These are phyloP conservation scores for Brasilioporus rufonigricans DNA, from an alignment of 768 basidiomycete species.

Conservation along the genomic window DNA sequence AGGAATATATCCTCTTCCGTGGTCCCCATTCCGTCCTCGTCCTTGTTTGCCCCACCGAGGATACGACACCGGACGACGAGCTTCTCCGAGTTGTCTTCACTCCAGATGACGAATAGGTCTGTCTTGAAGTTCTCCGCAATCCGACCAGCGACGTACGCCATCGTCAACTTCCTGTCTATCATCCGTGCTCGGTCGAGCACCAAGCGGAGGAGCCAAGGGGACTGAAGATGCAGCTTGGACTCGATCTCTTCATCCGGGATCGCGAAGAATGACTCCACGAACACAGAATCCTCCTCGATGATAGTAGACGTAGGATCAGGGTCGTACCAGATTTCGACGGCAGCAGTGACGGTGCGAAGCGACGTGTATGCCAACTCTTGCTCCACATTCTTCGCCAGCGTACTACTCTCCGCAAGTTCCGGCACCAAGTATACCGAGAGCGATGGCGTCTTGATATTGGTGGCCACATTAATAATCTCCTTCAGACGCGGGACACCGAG, in stretches of 20 bases:
- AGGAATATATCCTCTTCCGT: conserved; percentile 96
- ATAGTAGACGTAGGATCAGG: conserved; percentile 89
- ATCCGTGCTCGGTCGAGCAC: conserved; percentile 97
- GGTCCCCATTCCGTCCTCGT: conserved; percentile 70
- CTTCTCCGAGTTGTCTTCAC: conserved; percentile 98
- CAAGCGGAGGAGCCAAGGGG: conserved; percentile 95
- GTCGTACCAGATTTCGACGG: conserved; percentile 98
- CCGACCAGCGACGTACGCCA: conserved; percentile 90
- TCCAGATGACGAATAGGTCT: conserved; percentile 97
- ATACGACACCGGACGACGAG: conserved; percentile 96
- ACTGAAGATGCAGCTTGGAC: conserved; percentile 84
- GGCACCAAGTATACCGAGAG: conserved; percentile 87
- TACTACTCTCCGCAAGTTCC: conserved; percentile 57
- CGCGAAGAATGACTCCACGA: conserved; percentile 98
- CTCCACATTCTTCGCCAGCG: conserved; percentile 82
- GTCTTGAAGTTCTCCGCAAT: conserved; percentile 95
- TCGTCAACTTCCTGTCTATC: conserved; percentile 94
- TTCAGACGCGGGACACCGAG: conserved; percentile 99
- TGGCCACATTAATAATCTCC: conserved; percentile 99
- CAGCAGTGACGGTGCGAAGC: conserved; percentile 88
- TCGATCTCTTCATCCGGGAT: conserved; percentile 98
- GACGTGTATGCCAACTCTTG: conserved; percentile 95
- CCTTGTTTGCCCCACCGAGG: conserved; percentile 78
- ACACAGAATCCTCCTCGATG: conserved; percentile 93
- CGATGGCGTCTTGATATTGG: conserved; percentile 97